Conservation (phyloP, 306 rosid genomes). For the barrel medic (Medicago truncatula) region DNA sequence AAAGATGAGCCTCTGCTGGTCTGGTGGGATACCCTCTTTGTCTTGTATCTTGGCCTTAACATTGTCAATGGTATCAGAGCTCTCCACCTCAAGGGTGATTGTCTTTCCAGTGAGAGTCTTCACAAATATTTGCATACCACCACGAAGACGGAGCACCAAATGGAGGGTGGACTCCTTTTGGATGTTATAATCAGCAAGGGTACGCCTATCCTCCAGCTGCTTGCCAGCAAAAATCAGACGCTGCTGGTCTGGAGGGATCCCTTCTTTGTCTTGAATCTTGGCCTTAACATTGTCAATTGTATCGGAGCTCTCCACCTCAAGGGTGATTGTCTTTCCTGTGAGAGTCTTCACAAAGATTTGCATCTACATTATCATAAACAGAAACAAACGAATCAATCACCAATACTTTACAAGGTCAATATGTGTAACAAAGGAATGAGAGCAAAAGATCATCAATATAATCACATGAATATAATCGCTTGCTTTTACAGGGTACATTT, state of each 20-base stretch:
- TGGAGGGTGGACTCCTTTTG: neutral
- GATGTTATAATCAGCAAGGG: neutral
- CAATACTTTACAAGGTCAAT: neutral
- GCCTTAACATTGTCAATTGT: slow-evolving; percentile 15
- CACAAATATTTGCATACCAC: slow-evolving; percentile 33
- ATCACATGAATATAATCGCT: too few relatives aligned
- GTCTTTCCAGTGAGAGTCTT: slow-evolving; percentile 43
- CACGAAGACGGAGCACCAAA: neutral
- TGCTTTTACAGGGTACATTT: too few relatives aligned
- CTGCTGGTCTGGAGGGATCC: slow-evolving; percentile 1
- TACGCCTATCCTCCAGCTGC: neutral
- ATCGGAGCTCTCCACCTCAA: slow-evolving; percentile 3
- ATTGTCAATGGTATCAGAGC: slow-evolving; percentile 41
- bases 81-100: slow-evolving; percentile 39
- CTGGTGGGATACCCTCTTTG: slow-evolving; percentile 39
- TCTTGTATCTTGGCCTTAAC: slow-evolving; percentile 38
- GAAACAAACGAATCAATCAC: neutral
- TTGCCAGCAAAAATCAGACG: neutral
- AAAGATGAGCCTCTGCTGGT: slow-evolving; percentile 37
- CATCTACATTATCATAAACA: neutral
- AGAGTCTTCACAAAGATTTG: neutral
- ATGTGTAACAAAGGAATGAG: too few relatives aligned
- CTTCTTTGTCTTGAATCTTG: slow-evolving; percentile 14
- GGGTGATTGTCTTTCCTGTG: slow-evolving; percentile 12
- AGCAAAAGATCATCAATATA: too few relatives aligned